phyloP scores from a whole-genome alignment of 305 asterid genomes.

The Fraxinus baroniana region DNA sequence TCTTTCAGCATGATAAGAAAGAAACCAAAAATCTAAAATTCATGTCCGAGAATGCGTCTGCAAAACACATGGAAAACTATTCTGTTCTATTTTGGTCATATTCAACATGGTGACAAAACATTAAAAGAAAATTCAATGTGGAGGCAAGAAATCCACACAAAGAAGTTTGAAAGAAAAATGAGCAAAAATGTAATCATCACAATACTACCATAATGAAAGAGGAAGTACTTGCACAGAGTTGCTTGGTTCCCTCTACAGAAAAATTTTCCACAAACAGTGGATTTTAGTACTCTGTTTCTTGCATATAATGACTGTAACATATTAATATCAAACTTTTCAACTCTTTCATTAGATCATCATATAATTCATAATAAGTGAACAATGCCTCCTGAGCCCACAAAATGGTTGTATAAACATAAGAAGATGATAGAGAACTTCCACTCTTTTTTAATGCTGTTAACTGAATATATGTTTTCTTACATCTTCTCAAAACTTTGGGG shows the following conservation, averaged over 20 bases:
- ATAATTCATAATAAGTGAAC: background rate
- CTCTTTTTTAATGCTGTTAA: background rate
- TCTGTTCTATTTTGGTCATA: background rate
- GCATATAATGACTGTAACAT: background rate
- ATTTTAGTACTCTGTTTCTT: background rate
- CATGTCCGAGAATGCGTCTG: background rate
- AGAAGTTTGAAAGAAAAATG: background rate
- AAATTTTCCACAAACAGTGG: background rate
- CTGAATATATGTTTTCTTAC: conserved; percentile 38
- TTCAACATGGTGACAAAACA: background rate
- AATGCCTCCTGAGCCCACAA: conserved; percentile 12
- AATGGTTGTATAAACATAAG: background rate
- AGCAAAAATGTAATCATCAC: background rate
- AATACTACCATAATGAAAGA: background rate
- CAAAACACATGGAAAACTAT: background rate
- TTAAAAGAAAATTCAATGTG: background rate
- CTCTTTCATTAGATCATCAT: background rate
- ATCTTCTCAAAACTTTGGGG: conserved; percentile 82
- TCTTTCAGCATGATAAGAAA: background rate
- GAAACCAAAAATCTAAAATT: background rate
- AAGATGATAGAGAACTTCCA: conserved; percentile 4
- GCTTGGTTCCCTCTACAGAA: background rate
- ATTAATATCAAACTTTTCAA: background rate
- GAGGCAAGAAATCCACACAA: background rate
- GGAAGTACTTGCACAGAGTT: background rate